phyloP scores from a whole-genome alignment of 352 stramenopile species.

The Phytopythium kandeliae region DNA sequence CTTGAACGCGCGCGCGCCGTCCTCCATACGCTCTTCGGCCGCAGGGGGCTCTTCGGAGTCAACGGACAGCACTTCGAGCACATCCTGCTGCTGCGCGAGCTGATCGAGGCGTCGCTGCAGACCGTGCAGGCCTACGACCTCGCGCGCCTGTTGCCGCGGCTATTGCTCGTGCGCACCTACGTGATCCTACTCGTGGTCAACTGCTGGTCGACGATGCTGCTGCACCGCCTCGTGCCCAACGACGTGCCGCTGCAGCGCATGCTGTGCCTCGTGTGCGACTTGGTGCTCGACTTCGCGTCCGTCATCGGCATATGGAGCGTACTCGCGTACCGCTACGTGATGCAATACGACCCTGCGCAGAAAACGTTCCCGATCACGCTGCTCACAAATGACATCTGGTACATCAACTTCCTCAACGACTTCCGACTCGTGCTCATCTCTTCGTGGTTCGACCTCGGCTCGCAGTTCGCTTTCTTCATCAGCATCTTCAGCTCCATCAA shows the following conservation, averaged over 20 bases:
- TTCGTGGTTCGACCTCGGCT: slow-evolving; percentile 3
- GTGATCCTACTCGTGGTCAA: slow-evolving; percentile 19
- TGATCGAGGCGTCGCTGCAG: slow-evolving; percentile 19
- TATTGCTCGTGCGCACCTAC: slow-evolving; percentile 24
- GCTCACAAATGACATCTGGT: slow-evolving; percentile 4
- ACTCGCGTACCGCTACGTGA: slow-evolving; percentile 1
- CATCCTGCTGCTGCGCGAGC: slow-evolving; percentile 12
- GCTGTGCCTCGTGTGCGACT: slow-evolving; percentile 4
- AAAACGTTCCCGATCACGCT: background rate
- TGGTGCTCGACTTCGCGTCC: slow-evolving; percentile 7
- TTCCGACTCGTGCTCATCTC: slow-evolving; percentile 9
- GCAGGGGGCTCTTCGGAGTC: slow-evolving; percentile 12
- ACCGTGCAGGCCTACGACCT: slow-evolving; percentile 20
- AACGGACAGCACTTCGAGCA: slow-evolving; percentile 19
- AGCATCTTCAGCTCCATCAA: slow-evolving; percentile 7
- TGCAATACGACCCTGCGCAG: background rate
- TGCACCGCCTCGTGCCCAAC: slow-evolving; percentile 2
- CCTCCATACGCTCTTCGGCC: slow-evolving; percentile 3
- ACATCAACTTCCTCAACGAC: slow-evolving; percentile 6
- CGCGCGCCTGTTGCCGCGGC: slow-evolving; percentile 14
- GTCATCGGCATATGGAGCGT: slow-evolving; percentile 2
- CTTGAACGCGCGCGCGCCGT: background rate
- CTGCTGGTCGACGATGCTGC: slow-evolving; percentile 20
- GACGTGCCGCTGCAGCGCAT: slow-evolving; percentile 4
- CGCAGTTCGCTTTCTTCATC: slow-evolving; percentile 4